Base-by-base conservation (phyloP, 345 rosid species). In the Boechera stricta region DNA sequence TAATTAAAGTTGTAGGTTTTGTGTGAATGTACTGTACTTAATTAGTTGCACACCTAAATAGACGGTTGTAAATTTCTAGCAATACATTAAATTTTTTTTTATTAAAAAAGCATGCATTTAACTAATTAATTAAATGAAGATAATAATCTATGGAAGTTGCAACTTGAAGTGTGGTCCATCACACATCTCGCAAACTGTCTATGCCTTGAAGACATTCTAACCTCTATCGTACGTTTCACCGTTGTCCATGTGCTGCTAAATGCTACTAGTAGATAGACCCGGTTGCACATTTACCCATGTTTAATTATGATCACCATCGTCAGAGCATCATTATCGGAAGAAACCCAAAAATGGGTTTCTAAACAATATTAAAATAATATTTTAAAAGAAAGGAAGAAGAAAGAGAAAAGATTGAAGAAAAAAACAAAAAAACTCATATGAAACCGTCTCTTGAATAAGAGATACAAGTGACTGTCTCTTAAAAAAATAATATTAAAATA, bases 191-290 rank as follows among this genome's bases (percentile, higher is more conserved):
- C 57, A 1, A 64, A 65, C 13, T 74, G 71, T 33, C 5, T 15
- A 59, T 16, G 68, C 62, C 69, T 76, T 68, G 69, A 69, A 69
- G 69, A 69, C 74, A 76, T 61, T 69, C 79, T 76, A 76, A 76
- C 79, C 74, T 60, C 28, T 51, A 18, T 28, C 63, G 69, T 59
- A 75, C 74, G 79, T 26, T 48, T 67, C 62, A 58, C 60, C 26
- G 35, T 49, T 49, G 63, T 31, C 74, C 74, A 68, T 59, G 74
- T 75, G 73, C 10, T 52, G 36, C 29, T 69, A 26, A 29, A 56
- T 55, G 73, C 59, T 26, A 57, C 3, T 56, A 38, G 10, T 36
- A 21, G 57, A 11, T 39, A 42, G 33, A 39, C 60, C n/a, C 32
- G 10, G 44, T 67, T 58, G 67, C 56, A 77, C 74, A 68, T 21